Base-by-base conservation (phyloP, 2,329 filamentous ascomycete species). In the Neoarthrinium moseri region DNA sequence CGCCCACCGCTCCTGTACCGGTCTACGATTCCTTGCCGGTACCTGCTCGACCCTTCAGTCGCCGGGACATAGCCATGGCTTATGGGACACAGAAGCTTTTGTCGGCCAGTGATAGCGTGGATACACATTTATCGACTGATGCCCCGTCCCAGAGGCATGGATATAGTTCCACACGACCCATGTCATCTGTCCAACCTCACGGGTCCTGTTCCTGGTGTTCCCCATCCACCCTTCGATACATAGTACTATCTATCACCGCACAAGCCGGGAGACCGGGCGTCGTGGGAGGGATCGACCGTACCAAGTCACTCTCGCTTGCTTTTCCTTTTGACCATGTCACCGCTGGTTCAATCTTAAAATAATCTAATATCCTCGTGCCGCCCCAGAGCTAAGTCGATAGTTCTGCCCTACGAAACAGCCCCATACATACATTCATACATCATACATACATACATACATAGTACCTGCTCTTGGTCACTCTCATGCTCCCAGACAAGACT, bases 281-380 rank as follows among this genome's bases (percentile, higher is more conserved):
- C 36, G 38, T 45, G 33, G 36, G 37, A 39, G 32, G 42, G 46
- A 48, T 48, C 46, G 35, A 24, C 43, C 21, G 60, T 56, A 56
- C 51, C 53, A 51, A 51, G 56, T 57, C 50, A 50, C 55, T 45
- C 53, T 56, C 51, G 50, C 46, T 57, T 57, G 53, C 56, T 59
- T 57, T 57, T 56, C 55, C 56, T 56, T 54, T 55, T 60, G 57
- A 51, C 51, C 51, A 51, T 56, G 59, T 63, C 59, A 63, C 60
- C 60, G 60, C 60, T 55, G 56, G 54, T 61, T 60, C 56, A 41
- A 57, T 56, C 59, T 62, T 62, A 60, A 57, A 62, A 62, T 58
- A 51, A 60, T 53, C 51, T 63, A 60, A 62, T 61, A 60, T 61
- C 59, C 59, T 51, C 59, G 51, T 48, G 47, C 56, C 58, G 50